Base-by-base conservation (phyloP, 768 basidiomycete genomes). In the Russula sp. region DNA sequence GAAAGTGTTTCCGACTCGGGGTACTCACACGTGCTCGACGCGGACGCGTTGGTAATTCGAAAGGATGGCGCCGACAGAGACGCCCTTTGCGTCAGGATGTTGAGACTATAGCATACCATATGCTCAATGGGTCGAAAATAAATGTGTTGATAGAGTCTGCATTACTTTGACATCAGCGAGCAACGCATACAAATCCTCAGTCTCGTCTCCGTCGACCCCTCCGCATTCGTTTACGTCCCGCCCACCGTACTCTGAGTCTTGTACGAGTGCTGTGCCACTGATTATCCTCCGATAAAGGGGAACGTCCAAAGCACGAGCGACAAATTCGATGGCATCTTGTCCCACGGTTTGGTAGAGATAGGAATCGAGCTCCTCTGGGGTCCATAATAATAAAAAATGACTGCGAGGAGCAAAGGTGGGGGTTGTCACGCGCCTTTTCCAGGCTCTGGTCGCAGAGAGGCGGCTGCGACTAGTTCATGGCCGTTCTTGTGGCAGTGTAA, bases 331-430 rank as follows among this genome's bases (percentile, higher is more conserved):
- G 18, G 93, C 92, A 60, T 93, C 91, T 70, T 98, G 95, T 1
- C 95, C 97, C 32, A 99, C 95, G n/a, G 96, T 98, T 73, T 99
- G 97, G 73, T 98, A 99, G 73, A 99, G 79, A 76, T 93, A 98
- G 25, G 95, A 98, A 74, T 99, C 95, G 69, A 98, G 83, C 78
- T 99, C 97, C 78, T 98, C 97, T 97, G 73, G n/a, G 47, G 59
- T 5, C 35, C 20, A 36, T 2, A 50, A 41, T 54, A 63, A 61
- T 67, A 67, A 56, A 66, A 66, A 59, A 39, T 7, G 25, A 52
- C 67, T 69, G 66, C 64, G 56, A 47, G 55, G 68, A 57, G 7
- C 57, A 58, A 18, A 18, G n/a, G 60, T 61, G 46, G 49, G 16
- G 25, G 34, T 29, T 11, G 61, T 25, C 61, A 35, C 81, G 69